Base-by-base conservation (phyloP, 257 asterid genomes). In the Lantana camara region DNA sequence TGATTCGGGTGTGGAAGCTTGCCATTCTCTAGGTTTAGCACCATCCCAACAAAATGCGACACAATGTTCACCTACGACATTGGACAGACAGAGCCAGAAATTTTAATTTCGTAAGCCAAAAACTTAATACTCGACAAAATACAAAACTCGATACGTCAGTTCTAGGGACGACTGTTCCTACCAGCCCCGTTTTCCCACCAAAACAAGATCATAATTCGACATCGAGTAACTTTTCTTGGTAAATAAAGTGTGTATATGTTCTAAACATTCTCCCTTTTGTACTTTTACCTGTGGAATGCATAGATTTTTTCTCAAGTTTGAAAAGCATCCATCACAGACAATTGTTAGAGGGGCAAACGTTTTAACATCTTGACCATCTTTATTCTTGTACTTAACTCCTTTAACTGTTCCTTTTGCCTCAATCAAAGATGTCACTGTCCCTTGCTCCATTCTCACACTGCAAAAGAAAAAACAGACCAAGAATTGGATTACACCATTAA, bases 371-470 rank as follows among this genome's bases (percentile, higher is more conserved):
- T 67, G 29, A 12, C 85, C 88, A 37, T 67, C 79, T 63, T 74
- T 79, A 20, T 68, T 76, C 77, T 79, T 79, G 77, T 76, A 82
- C 60, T 76, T 79, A 0, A 82, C 83, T 53, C 88, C 88, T 66
- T 71, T 71, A 0, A 82, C 77, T 1, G 65, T 63, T 44, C 88
- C 88, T 30, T 74, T 79, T 45, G 67, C 81, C 66, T 82, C 85
- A 9, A 82, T 74, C 77, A 82, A 71, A 20, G 83, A 82, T 17
- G 83, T 71, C 20, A 79, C 88, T 0, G 83, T 79, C 32, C 85
- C 88, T 76, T 79, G 79, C 44, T 79, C 81, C 81, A 82, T 73
- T 57, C 80, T 79, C 57, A 82, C 86, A 72, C 86, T 81, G 35
- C 74, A 61, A 1, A 57, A 69, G 4, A 27, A 2, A 27, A 27